A percentile compares a stretch with the other conserved stretches of the same genome.
phyloP scores from a whole-genome alignment of 31 red algal species.

The Asparagopsis taxiformis region DNA sequence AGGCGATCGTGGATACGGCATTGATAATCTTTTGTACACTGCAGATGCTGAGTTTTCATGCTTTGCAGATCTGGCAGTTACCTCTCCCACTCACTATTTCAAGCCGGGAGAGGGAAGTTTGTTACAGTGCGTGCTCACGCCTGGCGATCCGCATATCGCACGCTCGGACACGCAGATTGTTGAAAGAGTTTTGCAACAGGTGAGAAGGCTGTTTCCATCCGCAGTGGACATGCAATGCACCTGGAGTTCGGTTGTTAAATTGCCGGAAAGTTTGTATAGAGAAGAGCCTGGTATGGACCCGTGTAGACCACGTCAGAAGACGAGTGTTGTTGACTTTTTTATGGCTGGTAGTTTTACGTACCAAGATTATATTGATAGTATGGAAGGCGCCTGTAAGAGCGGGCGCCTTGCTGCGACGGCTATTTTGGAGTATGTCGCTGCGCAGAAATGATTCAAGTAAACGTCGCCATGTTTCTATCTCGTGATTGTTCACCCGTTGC shows the following conservation, averaged over 20 bases:
- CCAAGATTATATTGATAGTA: conserved; percentile 95
- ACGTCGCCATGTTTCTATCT: too few relatives aligned
- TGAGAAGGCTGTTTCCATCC: conserved; percentile 71
- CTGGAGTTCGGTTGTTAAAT: conserved; percentile 90
- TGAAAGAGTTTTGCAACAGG: conserved; percentile 52
- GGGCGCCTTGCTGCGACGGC: conserved; percentile 80
- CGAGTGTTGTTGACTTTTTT: conserved; percentile 73
- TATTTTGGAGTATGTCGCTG: conserved; percentile 31
- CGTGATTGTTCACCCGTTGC: too few relatives aligned
- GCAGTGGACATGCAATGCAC: conserved; percentile 62
- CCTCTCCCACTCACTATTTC: conserved; percentile 91
- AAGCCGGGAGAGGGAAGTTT: conserved; percentile 81
- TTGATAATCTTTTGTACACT: conserved; percentile 90
- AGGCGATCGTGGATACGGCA: conserved; percentile 24
- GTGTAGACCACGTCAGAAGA: conserved; percentile 68
- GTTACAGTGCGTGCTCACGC: conserved; percentile 87
- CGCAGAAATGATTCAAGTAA: conserved; percentile 1
- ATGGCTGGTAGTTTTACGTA: conserved; percentile 94
- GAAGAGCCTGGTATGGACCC: conserved; percentile 79
- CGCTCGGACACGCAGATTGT: conserved; percentile 60
- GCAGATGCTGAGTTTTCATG: conserved; percentile 94
- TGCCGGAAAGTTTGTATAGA: conserved; percentile 82
- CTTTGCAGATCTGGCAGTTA: conserved; percentile 92
- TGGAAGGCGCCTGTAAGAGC: conserved; percentile 92
- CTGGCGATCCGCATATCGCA: conserved; percentile 80